phyloP scores from a whole-genome alignment of 352 stramenopile species.

The Phytophthora cactorum region DNA sequence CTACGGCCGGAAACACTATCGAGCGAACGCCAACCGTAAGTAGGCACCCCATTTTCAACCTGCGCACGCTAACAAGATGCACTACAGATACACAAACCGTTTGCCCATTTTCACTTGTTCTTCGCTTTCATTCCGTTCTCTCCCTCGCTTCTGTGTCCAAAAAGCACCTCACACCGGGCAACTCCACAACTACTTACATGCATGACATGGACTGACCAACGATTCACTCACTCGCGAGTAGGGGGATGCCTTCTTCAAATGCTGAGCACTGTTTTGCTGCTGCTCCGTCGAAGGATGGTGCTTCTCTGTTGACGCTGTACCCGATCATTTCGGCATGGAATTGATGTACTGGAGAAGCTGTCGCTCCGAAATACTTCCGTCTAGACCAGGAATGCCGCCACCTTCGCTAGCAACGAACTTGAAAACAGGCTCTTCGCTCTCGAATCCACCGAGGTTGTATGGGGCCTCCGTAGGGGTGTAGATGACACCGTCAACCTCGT shows the following conservation, averaged over 20 bases:
- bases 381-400: slow-evolving; percentile 77
- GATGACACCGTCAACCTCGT: slow-evolving; percentile 88
- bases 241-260: slow-evolving; percentile 53
- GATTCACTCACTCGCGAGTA: slow-evolving; percentile 73
- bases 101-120: slow-evolving; percentile 30
- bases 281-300: slow-evolving; percentile 23
- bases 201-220: slow-evolving; percentile 63
- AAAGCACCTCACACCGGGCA: slow-evolving; percentile 33
- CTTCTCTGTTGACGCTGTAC: slow-evolving; percentile 11
- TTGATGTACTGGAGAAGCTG: slow-evolving; percentile 83
- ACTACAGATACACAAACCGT: slow-evolving; percentile 22
- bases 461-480: slow-evolving; percentile 85
- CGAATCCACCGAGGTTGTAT: slow-evolving; percentile 88
- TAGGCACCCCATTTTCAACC: slow-evolving; percentile 29
- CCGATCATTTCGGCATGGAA: slow-evolving; percentile 66
- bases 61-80: slow-evolving; percentile 10
- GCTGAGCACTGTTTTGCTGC: slow-evolving; percentile 22
- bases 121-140: slow-evolving; percentile 34
- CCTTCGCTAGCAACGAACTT: slow-evolving; percentile 91
- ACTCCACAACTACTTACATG: slow-evolving; percentile 47
- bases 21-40: slow-evolving; percentile 66
- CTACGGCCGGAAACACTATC: slow-evolving; percentile 83
- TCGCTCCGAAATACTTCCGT: slow-evolving; percentile 82
- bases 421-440: slow-evolving; percentile 86
- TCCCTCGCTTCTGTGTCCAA: slow-evolving; percentile 33